phyloP scores from a whole-genome alignment of 2,329 filamentous ascomycete species.

The Zarea fungicola region DNA sequence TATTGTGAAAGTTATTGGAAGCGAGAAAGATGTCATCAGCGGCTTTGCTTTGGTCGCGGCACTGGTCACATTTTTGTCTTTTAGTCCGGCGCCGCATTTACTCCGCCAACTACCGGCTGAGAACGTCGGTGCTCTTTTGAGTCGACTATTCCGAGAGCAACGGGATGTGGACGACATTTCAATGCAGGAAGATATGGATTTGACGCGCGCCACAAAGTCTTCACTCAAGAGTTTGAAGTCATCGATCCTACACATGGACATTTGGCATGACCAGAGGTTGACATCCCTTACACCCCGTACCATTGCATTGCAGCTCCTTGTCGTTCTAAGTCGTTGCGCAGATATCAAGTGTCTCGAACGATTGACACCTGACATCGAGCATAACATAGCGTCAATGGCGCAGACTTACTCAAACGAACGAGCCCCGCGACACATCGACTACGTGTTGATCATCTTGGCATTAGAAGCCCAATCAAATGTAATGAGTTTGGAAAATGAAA shows the following conservation, averaged over 20 bases:
- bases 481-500: conserved; percentile 15
- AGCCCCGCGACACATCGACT: conserved; percentile 28
- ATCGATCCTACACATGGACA: conserved; percentile 43
- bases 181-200: conserved; percentile 60
- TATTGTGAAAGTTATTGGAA: conserved; percentile 57
- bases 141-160: conserved; percentile 46
- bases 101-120: conserved; percentile 52
- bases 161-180: conserved; percentile 56
- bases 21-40: conserved; percentile 55
- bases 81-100: conserved; percentile 55
- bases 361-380: conserved; percentile 25
- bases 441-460: conserved; percentile 39
- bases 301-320: conserved; percentile 56
- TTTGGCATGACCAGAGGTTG: conserved; percentile 56
- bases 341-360: conserved; percentile 15
- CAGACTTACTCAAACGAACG: conserved; percentile 18
- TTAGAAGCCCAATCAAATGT: conserved; percentile 31
- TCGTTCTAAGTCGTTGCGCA: conserved; percentile 7
- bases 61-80: conserved; percentile 57
- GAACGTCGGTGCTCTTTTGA: conserved; percentile 50
- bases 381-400: conserved; percentile 22
- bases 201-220: conserved; percentile 59
- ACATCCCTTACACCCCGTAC: conserved; percentile 55
- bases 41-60: conserved; percentile 61
- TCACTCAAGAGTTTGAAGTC: conserved; percentile 51